Evolutionary conservation across 805 yeast species (phyloP), one percentile per base, ranked within the genome.

Genomic region (Debaryomyces prosopidis): DNA sequence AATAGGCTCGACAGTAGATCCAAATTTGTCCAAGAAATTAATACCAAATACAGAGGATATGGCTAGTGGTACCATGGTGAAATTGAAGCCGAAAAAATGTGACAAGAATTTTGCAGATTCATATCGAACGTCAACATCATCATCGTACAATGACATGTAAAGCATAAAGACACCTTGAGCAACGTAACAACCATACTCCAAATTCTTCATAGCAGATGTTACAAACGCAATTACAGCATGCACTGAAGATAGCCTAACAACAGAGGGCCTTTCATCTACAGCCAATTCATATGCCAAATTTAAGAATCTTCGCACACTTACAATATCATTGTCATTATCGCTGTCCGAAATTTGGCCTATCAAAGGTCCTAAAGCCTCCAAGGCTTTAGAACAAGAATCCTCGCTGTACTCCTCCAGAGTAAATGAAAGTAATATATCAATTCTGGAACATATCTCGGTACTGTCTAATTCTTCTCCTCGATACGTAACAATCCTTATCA

Each of bases 71-170:
- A 26, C 17, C 17, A n/a, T 37, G n/a, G 16, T 11, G 17, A 14
- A 37, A 30, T 46, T 49, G 1, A 57, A 42, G 0, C 54, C 52
- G 18, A 76, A 57, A 15, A 68, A 47, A 3, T 46, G 31, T 2
- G 73, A 58, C 14, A 82, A 58, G 44, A 68, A 69, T 1, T 51
- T 38, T 0, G 87, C 69, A 0, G 87, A 77, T 2, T 53, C 14
- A 1, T 64, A 62, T 45, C 95, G 68, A 5, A 87, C 64, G 11
- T 75, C 81, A 10, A 72, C 79, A 52, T 85, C 92, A 54, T 88
- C 96, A 61, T 89, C 96, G 42, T 65, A 65, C 18, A 84, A 57
- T 49, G 67, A 73, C 11, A 63, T 57, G 46, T 69, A 71, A 0
- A 75, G 41, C 34, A 51, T 45, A 33, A 66, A 44, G 10, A 55